Evolutionary conservation across 164 flowering plant species (phyloP), one percentile per base, ranked within the genome.

Genomic region (Aristolochia fimbriata): DNA sequence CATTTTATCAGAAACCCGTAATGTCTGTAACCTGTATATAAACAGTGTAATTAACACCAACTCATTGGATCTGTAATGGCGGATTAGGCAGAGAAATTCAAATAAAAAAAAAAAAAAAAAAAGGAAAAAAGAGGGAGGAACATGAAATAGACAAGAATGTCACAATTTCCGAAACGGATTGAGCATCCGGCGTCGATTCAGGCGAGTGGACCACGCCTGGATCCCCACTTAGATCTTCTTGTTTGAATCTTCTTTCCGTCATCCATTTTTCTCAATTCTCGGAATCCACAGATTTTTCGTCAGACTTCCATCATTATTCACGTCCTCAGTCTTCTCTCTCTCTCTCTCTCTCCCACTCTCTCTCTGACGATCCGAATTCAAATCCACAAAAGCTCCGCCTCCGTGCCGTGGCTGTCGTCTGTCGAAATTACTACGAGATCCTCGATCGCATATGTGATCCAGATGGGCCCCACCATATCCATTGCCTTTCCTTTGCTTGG

Each of bases 111-210:
- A 37, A 37, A 37, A 7, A 37, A 7, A 10, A 37, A 10, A 10
- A 37, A 7, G 43, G 12, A 1, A 6, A 10, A 13, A 20, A 15
- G 1, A 5, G 6, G 22, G 52, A 4, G 14, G 52, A 6, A 15
- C 1, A 49, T 1, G 22, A 15, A 49, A 6, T 17, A 20, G 14
- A 49, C 7, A 49, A 49, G n/a, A 20, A 49, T 8, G 7, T 49
- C 52, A 17, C 7, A 49, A 49, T 49, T 49, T 49, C n/a, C 7
- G 6, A 13, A 49, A 49, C 16, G 43, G 43, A 52, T 52, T 21
- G 14, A 31, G 56, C 45, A 56, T 16, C 11, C 58, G 20, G 22
- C 45, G 21, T 56, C 31, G 58, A 33, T 56, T 56, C 45, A 55
- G 45, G 41, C n/a, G 21, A 56, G 21, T 6, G 30, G 56, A 22